Conservation (phyloP, 2,329 filamentous ascomycete genomes). For the Tricladium varicosporioides region DNA sequence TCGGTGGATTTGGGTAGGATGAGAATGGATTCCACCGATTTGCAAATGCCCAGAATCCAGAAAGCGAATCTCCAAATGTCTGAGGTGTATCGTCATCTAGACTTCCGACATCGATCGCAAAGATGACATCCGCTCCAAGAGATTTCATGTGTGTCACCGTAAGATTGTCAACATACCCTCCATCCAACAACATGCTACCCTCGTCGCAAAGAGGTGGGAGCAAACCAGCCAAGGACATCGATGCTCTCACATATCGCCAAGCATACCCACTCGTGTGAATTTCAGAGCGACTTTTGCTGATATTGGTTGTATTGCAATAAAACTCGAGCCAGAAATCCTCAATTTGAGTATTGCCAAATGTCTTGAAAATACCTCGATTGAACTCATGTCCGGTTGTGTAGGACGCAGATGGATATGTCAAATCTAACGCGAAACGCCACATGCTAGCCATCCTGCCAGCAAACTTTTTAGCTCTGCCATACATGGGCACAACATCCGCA, state of each 20-base stretch:
- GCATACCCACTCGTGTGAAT: constrained; percentile 96
- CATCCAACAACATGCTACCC: constrained; percentile 93
- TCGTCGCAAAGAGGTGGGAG: constrained; percentile 94
- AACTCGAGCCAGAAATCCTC: constrained; percentile 99
- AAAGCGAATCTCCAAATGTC: constrained; percentile 88
- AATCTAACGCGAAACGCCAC: constrained; percentile 94
- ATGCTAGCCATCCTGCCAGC: constrained; percentile 98
- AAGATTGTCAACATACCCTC: constrained; percentile 95
- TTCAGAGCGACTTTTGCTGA: constrained; percentile 87
- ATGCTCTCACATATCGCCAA: constrained; percentile 94
- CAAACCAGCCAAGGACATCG: constrained; percentile 92
- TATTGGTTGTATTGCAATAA: constrained; percentile 99
- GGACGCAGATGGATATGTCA: constrained; percentile 93
- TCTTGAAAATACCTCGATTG: constrained; percentile 98
- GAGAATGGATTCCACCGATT: constrained; percentile 99
- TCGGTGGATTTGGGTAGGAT: constrained; percentile 84
- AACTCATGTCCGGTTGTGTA: constrained; percentile 99
- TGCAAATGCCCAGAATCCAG: constrained; percentile 89
- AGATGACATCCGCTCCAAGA: constrained; percentile 88
- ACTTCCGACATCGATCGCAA: constrained; percentile 91
- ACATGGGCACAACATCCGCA: constrained; percentile 95
- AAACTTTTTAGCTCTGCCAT: constrained; percentile 95
- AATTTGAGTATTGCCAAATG: constrained; percentile 93
- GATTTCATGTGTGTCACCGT: constrained; percentile 97
- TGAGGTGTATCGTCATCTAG: constrained; percentile 92